These are phyloP conservation scores for Monilinia fructicola DNA, from an alignment of 2,329 filamentous ascomycete genomes.

Conservation along the genomic window DNA sequence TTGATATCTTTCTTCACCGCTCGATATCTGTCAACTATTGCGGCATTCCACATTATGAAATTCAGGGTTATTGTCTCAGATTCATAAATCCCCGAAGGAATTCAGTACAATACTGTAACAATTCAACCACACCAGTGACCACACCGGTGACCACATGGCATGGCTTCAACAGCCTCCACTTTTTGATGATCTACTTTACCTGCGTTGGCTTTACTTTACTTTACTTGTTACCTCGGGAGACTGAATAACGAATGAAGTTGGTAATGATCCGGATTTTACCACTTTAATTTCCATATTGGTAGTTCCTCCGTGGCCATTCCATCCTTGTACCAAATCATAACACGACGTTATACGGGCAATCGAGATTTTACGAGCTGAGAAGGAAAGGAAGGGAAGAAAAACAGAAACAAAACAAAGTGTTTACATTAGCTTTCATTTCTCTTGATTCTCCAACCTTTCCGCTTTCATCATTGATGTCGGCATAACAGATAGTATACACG, in stretches of 20 bases:
- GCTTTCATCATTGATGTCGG: not conserved
- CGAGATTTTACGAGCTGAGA: not conserved
- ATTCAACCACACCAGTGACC: too few species aligned
- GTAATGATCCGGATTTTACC: not conserved
- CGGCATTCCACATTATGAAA: constrained; percentile 17
- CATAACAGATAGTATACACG: not conserved
- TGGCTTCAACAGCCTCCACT: not conserved
- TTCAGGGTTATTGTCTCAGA: constrained; percentile 22
- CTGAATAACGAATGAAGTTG: not conserved
- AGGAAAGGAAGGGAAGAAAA: too few species aligned
- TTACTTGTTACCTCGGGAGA: constrained; percentile 12
- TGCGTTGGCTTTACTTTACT: not conserved
- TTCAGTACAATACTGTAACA: not conserved
- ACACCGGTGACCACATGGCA: constrained; percentile 8
- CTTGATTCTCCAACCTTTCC: not conserved
- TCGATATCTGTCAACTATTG: not conserved
- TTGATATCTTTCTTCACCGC: constrained; percentile 16
- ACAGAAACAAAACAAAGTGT: too few species aligned
- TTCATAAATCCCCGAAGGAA: not conserved
- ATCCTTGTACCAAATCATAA: constrained; percentile 1
- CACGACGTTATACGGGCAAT: not conserved
- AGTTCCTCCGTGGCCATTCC: not conserved
- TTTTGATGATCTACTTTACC: not conserved
- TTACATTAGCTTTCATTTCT: not conserved
- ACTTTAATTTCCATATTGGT: constrained; percentile 16